Percentiles rank a stretch among this genome's conserved stretches.
phyloP scores from a whole-genome alignment of 2,329 filamentous ascomycete genomes.

The Neofusicoccum parvum region DNA sequence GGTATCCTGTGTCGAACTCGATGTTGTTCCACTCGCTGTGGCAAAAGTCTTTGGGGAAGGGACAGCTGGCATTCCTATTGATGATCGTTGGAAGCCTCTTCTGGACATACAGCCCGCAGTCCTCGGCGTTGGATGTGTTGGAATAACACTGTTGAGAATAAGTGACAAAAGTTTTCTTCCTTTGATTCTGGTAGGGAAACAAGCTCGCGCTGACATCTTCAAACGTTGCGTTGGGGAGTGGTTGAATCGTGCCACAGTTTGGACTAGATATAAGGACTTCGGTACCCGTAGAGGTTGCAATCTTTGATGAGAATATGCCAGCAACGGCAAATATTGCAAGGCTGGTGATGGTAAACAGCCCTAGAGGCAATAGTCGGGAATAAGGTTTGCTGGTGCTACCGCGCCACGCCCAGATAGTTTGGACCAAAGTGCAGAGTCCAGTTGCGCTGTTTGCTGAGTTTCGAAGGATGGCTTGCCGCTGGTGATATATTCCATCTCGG shows the following conservation, averaged over 20 bases:
- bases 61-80: constrained; percentile 22
- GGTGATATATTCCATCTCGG: constrained; percentile 31
- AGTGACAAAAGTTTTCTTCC: background rate
- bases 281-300: constrained; percentile 29
- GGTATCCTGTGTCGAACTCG: constrained; percentile 25
- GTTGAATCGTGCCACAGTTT: background rate
- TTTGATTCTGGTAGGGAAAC: background rate
- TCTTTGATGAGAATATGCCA: constrained; percentile 37
- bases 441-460: constrained; percentile 12
- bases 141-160: constrained; percentile 21
- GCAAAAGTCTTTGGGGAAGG: constrained; percentile 23
- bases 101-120: constrained; percentile 14
- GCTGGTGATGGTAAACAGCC: background rate
- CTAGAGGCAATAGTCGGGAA: background rate
- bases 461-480: constrained; percentile 20
- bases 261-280: constrained; percentile 17
- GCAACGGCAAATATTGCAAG: constrained; percentile 28
- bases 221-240: constrained; percentile 23
- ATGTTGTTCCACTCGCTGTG: constrained; percentile 23
- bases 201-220: background rate
- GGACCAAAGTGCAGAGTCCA: constrained; percentile 1
- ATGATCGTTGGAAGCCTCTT: constrained; percentile 3
- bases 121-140: background rate
- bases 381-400: background rate
- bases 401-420: background rate